Evolutionary conservation across 768 basidiomycete species (phyloP).

Genomic region (Hypsizygus marmoreus): DNA sequence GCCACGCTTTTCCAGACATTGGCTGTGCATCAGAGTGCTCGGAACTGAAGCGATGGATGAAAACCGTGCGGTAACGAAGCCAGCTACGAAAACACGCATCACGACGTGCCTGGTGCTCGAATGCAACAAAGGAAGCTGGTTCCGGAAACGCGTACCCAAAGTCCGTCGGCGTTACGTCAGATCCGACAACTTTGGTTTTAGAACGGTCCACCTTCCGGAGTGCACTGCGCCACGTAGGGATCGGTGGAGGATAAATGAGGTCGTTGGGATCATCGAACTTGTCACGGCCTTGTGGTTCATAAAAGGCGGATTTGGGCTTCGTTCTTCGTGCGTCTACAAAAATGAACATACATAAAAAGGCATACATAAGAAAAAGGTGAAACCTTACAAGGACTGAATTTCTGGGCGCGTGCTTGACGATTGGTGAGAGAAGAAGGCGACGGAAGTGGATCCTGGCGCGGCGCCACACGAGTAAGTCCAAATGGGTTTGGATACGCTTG

Average conservation of each 20-base stretch:
- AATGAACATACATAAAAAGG: not conserved
- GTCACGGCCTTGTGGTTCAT: not conserved
- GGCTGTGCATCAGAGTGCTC: not conserved
- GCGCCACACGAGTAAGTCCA: not conserved
- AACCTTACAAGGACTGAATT: slow-evolving; percentile 6
- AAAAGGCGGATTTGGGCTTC: not conserved
- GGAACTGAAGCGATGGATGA: slow-evolving; percentile 5
- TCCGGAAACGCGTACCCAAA: slow-evolving; percentile 7
- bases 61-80: slow-evolving; percentile 1
- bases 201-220: not conserved
- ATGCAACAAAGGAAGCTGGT: slow-evolving; percentile 1
- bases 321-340: not conserved
- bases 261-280: slow-evolving; percentile 13
- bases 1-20: slow-evolving; percentile 10
- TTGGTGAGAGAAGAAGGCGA: not conserved
- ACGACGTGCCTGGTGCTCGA: not conserved
- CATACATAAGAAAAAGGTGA: not conserved
- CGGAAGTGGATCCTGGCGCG: not conserved
- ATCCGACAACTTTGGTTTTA: not conserved
- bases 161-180: not conserved
- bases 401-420: not conserved
- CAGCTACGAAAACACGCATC: slow-evolving; percentile 1
- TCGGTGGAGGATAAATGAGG: slow-evolving; percentile 4
- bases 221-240: slow-evolving; percentile 6
- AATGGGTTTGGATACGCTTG: slow-evolving; percentile 3